Evolutionary conservation across 2,329 filamentous ascomycete genomes (phyloP).

Genomic region (Pseudogymnoascus sp.): DNA sequence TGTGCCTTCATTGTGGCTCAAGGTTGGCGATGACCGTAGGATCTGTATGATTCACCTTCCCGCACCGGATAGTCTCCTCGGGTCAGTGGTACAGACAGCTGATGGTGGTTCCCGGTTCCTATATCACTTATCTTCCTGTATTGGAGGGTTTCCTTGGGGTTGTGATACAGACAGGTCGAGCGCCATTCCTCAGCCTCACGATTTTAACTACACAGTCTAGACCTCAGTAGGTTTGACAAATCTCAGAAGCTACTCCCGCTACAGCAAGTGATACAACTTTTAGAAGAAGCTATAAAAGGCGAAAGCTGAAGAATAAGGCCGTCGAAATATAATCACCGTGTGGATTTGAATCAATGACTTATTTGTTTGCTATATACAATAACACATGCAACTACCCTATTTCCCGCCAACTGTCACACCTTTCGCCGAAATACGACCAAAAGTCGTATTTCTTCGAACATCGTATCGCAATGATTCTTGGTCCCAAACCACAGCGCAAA

Average conservation of each 20-base stretch:
- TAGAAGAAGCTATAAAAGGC: not conserved
- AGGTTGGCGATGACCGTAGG: not conserved
- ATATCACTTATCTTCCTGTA: not conserved
- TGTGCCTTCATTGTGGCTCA: not conserved
- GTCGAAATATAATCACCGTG: not conserved
- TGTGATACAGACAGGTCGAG: not conserved
- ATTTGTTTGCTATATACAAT: slow-evolving; percentile 1
- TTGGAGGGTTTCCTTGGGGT: not conserved
- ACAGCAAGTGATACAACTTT: not conserved
- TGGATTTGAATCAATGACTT: not conserved
- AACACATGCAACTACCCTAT: not conserved
- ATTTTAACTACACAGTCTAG: not conserved
- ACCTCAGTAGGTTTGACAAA: not conserved
- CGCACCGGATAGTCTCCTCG: not conserved
- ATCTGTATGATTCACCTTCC: not conserved
- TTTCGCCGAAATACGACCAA: not conserved
- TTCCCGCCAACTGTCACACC: not conserved
- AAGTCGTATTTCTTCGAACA: not conserved
- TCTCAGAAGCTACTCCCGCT: not conserved
- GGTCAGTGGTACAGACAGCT: not conserved
- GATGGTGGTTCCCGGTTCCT: too few relatives aligned
- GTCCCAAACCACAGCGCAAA: not conserved
- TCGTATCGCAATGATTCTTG: not conserved
- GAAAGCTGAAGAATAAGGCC: not conserved
- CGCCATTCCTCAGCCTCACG: not conserved